A percentile compares a stretch with the other conserved stretches of the same genome.
These are phyloP conservation scores for Letharia lupina DNA, from an alignment of 495 filamentous ascomycete species.

Conservation along the genomic window DNA sequence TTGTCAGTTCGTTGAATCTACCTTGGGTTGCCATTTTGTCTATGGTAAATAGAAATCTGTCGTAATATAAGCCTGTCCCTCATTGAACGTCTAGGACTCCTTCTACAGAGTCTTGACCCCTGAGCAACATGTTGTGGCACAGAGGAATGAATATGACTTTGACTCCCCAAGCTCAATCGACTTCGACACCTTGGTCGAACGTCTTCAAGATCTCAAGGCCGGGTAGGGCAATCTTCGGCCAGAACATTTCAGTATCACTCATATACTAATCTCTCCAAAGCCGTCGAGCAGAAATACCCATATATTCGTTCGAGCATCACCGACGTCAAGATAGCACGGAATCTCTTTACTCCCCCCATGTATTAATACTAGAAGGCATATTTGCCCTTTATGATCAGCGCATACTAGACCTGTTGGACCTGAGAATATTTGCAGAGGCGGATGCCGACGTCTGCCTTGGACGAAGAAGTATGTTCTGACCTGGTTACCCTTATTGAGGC, in stretches of 20 bases:
- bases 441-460: constrained; percentile 91
- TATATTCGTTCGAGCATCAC: constrained; percentile 94
- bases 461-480: constrained; percentile 61
- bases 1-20: constrained; percentile 79
- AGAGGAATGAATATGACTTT: constrained; percentile 89
- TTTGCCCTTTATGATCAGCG: constrained; percentile 85
- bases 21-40: constrained; percentile 97
- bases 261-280: constrained; percentile 37
- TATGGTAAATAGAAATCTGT: constrained; percentile 53
- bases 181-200: constrained; percentile 81
- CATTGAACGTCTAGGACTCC: constrained; percentile 57
- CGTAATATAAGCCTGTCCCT: background rate
- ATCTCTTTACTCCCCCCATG: constrained; percentile 89
- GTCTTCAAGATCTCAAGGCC: constrained; percentile 72
- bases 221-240: constrained; percentile 52
- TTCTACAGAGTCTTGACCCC: constrained; percentile 82
- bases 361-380: constrained; percentile 91
- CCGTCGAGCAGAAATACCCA: constrained; percentile 83
- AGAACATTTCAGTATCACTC: background rate
- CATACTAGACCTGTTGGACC: constrained; percentile 79
- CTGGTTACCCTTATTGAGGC: constrained; percentile 11
- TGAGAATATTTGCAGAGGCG: constrained; percentile 96
- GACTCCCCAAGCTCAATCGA: constrained; percentile 92
- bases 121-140: constrained; percentile 67
- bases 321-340: constrained; percentile 69